Conservation (phyloP, 176 grass and related monocot species). For the Oryza officinalis region DNA sequence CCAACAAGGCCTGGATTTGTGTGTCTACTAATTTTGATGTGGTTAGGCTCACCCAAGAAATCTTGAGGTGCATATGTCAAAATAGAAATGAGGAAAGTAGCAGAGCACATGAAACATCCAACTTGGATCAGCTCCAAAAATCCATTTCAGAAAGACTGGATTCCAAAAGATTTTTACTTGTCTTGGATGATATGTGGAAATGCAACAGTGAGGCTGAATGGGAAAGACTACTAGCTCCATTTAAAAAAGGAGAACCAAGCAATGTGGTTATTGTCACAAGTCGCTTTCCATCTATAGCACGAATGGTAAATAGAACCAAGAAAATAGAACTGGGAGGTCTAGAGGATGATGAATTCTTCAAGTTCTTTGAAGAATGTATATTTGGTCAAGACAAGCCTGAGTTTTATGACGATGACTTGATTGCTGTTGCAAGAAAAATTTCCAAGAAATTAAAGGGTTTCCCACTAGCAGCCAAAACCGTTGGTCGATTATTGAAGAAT, state of each 20-base stretch:
- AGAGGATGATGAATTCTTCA: neutral
- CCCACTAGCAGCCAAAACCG: constrained; percentile 11
- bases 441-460: neutral
- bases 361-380: constrained; percentile 23
- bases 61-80: neutral
- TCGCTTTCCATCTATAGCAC: no score
- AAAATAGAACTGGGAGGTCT: neutral
- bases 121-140: neutral
- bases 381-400: neutral
- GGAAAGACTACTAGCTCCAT: constrained; percentile 7
- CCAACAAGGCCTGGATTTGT: constrained; percentile 29
- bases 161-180: neutral
- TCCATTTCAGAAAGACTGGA: constrained; percentile 1
- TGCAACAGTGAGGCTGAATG: neutral
- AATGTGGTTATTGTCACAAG: no score
- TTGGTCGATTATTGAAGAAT: neutral
- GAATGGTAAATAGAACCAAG: neutral
- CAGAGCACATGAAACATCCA: neutral
- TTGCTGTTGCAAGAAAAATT: neutral
- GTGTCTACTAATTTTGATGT: constrained; percentile 46
- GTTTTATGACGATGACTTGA: neutral
- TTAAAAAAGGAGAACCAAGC: neutral
- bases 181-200: constrained; percentile 7
- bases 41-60: constrained; percentile 2
- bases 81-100: neutral